A percentile compares a stretch with the other conserved stretches of the same genome.
Conservation (phyloP, 768 basidiomycete species). For the Suillus brevipes region DNA sequence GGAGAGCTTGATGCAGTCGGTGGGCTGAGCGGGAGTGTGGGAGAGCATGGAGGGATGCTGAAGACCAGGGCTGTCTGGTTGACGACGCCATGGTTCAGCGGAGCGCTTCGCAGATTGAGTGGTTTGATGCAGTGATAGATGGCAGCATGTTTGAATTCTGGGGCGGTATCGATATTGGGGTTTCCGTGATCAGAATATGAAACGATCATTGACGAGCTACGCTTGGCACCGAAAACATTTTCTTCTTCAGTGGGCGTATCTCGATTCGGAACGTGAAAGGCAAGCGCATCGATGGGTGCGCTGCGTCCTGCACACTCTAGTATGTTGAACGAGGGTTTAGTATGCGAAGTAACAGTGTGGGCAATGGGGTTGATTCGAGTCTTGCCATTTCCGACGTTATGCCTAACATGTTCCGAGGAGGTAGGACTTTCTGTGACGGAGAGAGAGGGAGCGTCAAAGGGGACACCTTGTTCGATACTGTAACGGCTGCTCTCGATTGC, state of each 20-base stretch:
- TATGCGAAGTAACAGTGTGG: not conserved
- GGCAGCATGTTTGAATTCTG: not conserved
- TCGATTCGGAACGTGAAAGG: not conserved
- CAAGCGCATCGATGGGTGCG: not conserved
- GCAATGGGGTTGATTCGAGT: not conserved
- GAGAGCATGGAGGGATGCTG: conserved; percentile 10
- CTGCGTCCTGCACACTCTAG: no score
- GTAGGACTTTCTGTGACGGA: not conserved
- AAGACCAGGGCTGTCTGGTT: not conserved
- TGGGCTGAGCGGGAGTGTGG: conserved; percentile 18
- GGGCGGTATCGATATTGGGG: not conserved
- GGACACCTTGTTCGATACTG: conserved; percentile 13
- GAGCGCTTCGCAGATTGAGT: not conserved
- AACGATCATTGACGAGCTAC: conserved; percentile 6
- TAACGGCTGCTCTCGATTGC: conserved; percentile 14
- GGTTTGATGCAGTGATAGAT: not conserved
- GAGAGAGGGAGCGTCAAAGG: not conserved
- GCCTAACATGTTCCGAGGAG: not conserved
- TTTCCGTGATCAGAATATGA: conserved; percentile 9
- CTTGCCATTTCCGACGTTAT: not conserved
- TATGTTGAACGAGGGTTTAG: not conserved
- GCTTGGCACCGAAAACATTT: not conserved
- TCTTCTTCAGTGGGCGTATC: not conserved
- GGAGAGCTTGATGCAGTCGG: conserved; percentile 13
- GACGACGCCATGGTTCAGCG: not conserved